These are phyloP conservation scores for Arabis alpina DNA, from an alignment of 345 rosid genomes.

Conservation along the genomic window DNA sequence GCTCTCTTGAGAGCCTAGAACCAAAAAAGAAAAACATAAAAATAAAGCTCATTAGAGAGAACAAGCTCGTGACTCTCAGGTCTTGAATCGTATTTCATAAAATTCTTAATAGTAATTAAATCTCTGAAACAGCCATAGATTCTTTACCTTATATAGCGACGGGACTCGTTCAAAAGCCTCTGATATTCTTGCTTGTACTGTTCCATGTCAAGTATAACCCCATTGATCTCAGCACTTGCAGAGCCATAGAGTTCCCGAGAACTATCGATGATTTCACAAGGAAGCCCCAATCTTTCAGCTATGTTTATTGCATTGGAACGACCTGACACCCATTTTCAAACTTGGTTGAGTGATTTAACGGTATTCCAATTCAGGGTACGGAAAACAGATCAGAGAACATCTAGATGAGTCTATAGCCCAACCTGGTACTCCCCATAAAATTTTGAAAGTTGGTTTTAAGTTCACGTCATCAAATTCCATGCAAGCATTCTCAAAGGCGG, in stretches of 20 bases:
- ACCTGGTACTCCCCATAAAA: slow-evolving; percentile 99
- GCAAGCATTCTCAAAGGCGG: slow-evolving; percentile 88
- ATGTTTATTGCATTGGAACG: slow-evolving; percentile 91
- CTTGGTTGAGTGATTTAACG: neutral
- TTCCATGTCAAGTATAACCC: slow-evolving; percentile 88
- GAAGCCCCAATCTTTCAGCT: slow-evolving; percentile 84
- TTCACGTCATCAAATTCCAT: slow-evolving; percentile 96
- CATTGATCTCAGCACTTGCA: slow-evolving; percentile 87
- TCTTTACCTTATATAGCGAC: slow-evolving; percentile 56
- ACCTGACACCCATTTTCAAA: slow-evolving; percentile 50
- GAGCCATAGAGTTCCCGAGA: slow-evolving; percentile 74
- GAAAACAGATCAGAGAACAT: neutral
- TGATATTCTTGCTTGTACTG: slow-evolving; percentile 68
- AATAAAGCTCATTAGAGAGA: neutral
- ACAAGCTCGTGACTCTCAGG: neutral
- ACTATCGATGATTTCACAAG: slow-evolving; percentile 50
- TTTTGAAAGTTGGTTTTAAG: slow-evolving; percentile 85
- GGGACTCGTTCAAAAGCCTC: slow-evolving; percentile 55
- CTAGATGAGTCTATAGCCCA: slow-evolving; percentile 22
- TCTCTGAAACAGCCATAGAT: slow-evolving; percentile 13
- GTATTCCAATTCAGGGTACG: neutral
- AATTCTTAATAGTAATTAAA: neutral
- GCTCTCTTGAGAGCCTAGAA: slow-evolving; percentile 66
- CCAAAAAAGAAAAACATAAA: slow-evolving; percentile 16
- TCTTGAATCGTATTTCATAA: neutral